These are phyloP conservation scores for Neurospora tetrasperma DNA, from an alignment of 495 filamentous ascomycete genomes.

Conservation along the genomic window DNA sequence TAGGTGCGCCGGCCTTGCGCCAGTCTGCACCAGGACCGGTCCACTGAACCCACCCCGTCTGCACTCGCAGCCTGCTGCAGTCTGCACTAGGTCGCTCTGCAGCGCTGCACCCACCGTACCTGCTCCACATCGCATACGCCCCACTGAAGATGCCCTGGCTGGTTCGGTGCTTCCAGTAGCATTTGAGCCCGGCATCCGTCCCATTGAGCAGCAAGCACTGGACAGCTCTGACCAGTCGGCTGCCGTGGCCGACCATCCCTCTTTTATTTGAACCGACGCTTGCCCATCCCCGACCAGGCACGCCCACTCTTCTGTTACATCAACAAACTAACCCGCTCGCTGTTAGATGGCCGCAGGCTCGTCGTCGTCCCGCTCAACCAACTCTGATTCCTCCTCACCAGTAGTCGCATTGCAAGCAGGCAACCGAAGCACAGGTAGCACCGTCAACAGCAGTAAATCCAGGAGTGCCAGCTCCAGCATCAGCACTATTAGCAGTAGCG, in stretches of 20 bases:
- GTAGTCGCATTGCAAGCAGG: constrained; percentile 1
- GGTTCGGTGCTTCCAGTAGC: not conserved
- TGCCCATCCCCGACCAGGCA: constrained; percentile 20
- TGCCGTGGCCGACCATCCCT: constrained; percentile 6
- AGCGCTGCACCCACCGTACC: not conserved
- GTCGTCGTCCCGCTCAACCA: constrained; percentile 14
- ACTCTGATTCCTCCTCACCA: not conserved
- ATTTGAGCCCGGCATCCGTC: not conserved
- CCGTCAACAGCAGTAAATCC: not conserved
- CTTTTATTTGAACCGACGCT: constrained; percentile 25
- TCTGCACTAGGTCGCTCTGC: not conserved
- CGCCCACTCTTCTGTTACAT: constrained; percentile 9
- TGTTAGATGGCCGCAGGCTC: constrained; percentile 33
- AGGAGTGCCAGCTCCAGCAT: not conserved
- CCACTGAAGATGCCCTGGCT: not conserved
- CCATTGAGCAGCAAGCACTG: not conserved
- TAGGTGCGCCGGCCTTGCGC: not conserved
- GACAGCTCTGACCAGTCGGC: not conserved
- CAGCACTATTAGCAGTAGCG: not conserved
- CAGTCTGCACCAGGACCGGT: not conserved
- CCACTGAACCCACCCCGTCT: not conserved
- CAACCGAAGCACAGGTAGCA: constrained; percentile 6
- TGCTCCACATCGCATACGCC: not conserved
- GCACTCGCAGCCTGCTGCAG: not conserved
- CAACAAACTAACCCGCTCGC: constrained; percentile 13